Conservation (phyloP, 176 grass and related monocot species). For the Carex littledalei region DNA sequence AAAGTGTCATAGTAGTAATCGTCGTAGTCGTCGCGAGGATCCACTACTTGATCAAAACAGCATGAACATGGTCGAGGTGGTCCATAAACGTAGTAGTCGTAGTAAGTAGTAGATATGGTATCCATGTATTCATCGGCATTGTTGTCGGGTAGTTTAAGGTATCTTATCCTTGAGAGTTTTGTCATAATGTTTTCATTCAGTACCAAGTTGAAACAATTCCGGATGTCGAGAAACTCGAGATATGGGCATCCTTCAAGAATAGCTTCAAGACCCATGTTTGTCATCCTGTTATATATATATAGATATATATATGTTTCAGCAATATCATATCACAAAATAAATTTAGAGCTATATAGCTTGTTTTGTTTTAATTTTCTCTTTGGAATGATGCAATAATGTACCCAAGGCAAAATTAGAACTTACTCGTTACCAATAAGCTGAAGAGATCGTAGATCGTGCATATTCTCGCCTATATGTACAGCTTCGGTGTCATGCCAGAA, state of each 20-base stretch:
- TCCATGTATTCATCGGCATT: not conserved
- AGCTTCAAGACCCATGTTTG: not conserved
- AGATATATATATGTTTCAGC: not conserved
- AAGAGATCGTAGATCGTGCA: not conserved
- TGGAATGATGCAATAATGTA: not conserved
- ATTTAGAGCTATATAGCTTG: not conserved
- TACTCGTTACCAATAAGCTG: not conserved
- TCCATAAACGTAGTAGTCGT: not conserved
- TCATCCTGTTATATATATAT: not conserved
- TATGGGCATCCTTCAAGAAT: not conserved
- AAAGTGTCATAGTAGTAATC: not conserved
- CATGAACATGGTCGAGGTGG: not conserved
- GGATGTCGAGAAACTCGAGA: constrained; percentile 7
- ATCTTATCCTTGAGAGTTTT: not conserved
- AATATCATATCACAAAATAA: not conserved
- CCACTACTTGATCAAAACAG: too few species aligned
- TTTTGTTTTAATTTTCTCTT: not conserved
- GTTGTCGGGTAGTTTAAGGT: not conserved
- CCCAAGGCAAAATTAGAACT: not conserved
- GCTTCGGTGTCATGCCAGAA: not conserved
- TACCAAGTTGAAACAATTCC: not conserved
- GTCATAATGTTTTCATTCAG: not conserved
- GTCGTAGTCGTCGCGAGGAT: not conserved
- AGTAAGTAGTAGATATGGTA: not conserved
- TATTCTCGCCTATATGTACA: not conserved